These are phyloP conservation scores for Iberis pinnata DNA, from an alignment of 345 rosid species.

Conservation along the genomic window DNA sequence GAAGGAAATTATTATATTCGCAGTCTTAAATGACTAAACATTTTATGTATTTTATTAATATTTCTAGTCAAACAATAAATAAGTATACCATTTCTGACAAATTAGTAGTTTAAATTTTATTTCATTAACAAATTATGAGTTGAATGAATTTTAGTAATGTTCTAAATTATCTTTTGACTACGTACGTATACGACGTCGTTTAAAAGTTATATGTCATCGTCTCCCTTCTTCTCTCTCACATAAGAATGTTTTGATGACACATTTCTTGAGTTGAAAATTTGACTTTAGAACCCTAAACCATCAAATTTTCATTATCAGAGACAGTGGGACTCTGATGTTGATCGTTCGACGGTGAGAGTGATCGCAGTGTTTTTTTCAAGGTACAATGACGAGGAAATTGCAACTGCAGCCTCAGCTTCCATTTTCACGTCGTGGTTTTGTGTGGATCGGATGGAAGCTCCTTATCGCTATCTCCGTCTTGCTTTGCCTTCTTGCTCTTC, in stretches of 20 bases:
- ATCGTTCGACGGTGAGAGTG: slow-evolving; percentile 10
- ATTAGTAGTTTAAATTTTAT: no score
- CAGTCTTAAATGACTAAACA: no score
- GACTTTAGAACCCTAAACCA: not conserved
- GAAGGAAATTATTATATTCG: no score
- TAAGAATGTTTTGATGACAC: not conserved
- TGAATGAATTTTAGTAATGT: no score
- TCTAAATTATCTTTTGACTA: no score
- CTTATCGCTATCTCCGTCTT: slow-evolving; percentile 44
- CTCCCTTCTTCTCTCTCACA: not conserved
- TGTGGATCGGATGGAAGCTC: slow-evolving; percentile 68
- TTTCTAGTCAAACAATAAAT: no score
- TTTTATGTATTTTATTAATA: no score
- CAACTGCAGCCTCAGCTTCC: slow-evolving; percentile 14
- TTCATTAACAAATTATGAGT: no score
- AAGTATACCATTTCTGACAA: no score
- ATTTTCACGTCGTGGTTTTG: slow-evolving; percentile 37
- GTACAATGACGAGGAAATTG: slow-evolving; percentile 47
- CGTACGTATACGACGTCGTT: no score
- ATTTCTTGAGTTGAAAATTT: not conserved
- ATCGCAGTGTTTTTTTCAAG: not conserved
- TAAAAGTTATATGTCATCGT: not conserved
- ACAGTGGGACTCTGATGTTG: slow-evolving; percentile 1
- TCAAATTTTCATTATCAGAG: not conserved
- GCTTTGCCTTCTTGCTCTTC: slow-evolving; percentile 53